These are phyloP conservation scores for Cucurbita argyrosperma DNA, from an alignment of 306 rosid genomes.

Conservation along the genomic window DNA sequence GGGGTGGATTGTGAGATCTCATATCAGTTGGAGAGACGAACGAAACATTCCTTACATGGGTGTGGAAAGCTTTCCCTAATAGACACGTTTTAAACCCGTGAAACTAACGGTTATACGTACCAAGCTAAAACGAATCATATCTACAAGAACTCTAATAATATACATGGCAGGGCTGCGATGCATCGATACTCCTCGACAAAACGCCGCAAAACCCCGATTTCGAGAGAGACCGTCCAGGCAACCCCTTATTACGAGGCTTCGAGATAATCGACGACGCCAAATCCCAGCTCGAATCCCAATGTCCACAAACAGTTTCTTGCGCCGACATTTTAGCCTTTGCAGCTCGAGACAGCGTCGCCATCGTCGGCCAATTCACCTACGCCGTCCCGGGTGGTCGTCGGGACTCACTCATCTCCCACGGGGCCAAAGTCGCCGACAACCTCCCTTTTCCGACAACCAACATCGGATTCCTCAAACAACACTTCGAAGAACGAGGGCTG, in stretches of 20 bases:
- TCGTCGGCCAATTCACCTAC: neutral
- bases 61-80: too few species aligned
- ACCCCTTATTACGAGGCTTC: neutral
- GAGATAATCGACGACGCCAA: slow-evolving; percentile 3
- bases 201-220: neutral
- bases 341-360: slow-evolving; percentile 2
- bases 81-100: too few species aligned
- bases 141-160: too few species aligned
- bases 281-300: neutral
- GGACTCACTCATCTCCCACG: neutral
- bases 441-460: neutral
- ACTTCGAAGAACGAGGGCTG: slow-evolving; percentile 1
- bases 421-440: neutral
- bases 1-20: too few species aligned
- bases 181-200: neutral
- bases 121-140: too few species aligned
- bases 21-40: too few species aligned
- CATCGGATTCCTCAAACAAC: neutral
- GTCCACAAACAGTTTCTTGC: slow-evolving; percentile 4
- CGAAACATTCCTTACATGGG: too few species aligned
- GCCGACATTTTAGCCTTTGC: slow-evolving; percentile 10
- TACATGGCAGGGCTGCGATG: slow-evolving; percentile 4
- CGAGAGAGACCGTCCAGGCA: neutral
- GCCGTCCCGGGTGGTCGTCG: neutral
- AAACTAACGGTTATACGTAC: too few species aligned